These are phyloP conservation scores for Closterium sp. DNA, from an alignment of 139 green algal genomes.

Conservation along the genomic window DNA sequence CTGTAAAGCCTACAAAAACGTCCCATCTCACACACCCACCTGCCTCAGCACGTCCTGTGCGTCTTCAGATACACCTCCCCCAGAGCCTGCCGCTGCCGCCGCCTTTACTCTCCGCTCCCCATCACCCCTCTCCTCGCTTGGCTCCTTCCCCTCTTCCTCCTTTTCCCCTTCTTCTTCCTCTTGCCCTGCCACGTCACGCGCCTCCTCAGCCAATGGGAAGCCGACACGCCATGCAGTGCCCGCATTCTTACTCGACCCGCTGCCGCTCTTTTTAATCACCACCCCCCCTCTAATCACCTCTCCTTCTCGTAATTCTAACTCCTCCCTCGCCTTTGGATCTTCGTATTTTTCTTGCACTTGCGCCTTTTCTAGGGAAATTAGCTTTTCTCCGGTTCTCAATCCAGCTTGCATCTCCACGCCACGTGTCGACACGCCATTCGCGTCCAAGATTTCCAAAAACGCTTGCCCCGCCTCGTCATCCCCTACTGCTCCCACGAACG, in stretches of 20 bases:
- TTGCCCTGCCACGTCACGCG: not conserved
- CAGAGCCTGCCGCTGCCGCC: not conserved
- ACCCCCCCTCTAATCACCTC: not conserved
- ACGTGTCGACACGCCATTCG: conserved; percentile 8
- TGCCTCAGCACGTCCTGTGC: too few relatives aligned
- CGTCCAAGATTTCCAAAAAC: not conserved
- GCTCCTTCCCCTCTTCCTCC: conserved; percentile 11
- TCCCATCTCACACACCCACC: not conserved
- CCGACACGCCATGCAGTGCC: not conserved
- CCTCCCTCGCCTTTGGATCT: not conserved
- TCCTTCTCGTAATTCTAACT: not conserved
- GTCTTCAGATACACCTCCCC: not conserved
- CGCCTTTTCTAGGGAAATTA: not conserved
- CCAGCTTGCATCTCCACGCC: not conserved
- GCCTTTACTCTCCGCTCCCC: not conserved
- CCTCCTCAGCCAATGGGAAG: not conserved
- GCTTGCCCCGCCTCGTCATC: not conserved
- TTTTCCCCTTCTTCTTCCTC: not conserved
- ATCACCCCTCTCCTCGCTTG: not conserved
- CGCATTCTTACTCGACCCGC: not conserved
- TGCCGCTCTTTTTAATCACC: not conserved
- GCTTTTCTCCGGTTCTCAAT: not conserved
- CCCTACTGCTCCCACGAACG: conserved; percentile 15
- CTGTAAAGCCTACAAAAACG: too few relatives aligned
- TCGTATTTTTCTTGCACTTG: not conserved